Evolutionary conservation across 768 basidiomycete genomes (phyloP).

Genomic region (Termitomyces sp.): DNA sequence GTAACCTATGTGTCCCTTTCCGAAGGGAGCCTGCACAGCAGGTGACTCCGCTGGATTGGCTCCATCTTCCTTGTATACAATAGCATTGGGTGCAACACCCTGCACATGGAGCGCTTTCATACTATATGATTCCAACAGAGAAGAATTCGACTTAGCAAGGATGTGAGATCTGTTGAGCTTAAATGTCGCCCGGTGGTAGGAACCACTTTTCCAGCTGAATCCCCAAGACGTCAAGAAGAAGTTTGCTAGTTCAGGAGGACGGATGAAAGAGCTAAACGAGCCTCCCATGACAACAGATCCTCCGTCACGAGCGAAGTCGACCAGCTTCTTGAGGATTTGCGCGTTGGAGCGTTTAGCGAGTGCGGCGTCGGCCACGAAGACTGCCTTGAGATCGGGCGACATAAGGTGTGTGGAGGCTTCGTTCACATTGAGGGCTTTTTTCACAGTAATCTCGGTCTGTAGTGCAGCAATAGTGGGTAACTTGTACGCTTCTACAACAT

Average conservation of each 20-base stretch:
- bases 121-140: constrained; percentile 27
- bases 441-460: constrained; percentile 18
- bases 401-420: constrained; percentile 23
- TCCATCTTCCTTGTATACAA: constrained; percentile 26
- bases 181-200: constrained; percentile 36
- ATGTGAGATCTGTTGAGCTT: constrained; percentile 25
- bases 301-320: constrained; percentile 31
- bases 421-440: constrained; percentile 13
- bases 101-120: constrained; percentile 38
- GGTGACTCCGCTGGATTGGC: constrained; percentile 16
- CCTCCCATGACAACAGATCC: constrained; percentile 33
- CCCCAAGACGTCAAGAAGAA: constrained; percentile 29
- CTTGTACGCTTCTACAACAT: constrained; percentile 18
- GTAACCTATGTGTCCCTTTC: constrained; percentile 35
- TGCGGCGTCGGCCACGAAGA: constrained; percentile 35
- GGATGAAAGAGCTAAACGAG: constrained; percentile 27
- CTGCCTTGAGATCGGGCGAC: constrained; percentile 24
- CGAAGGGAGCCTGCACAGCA: constrained; percentile 25
- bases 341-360: constrained; percentile 21
- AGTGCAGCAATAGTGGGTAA: constrained; percentile 26
- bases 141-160: constrained; percentile 22
- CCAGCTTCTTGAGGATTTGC: constrained; percentile 24
- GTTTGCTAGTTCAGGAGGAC: constrained; percentile 17
- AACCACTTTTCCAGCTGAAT: constrained; percentile 33
- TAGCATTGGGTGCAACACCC: constrained; percentile 20